These are phyloP conservation scores for Chlamydomonas sp. DNA, from an alignment of 139 green algal species.

Conservation along the genomic window DNA sequence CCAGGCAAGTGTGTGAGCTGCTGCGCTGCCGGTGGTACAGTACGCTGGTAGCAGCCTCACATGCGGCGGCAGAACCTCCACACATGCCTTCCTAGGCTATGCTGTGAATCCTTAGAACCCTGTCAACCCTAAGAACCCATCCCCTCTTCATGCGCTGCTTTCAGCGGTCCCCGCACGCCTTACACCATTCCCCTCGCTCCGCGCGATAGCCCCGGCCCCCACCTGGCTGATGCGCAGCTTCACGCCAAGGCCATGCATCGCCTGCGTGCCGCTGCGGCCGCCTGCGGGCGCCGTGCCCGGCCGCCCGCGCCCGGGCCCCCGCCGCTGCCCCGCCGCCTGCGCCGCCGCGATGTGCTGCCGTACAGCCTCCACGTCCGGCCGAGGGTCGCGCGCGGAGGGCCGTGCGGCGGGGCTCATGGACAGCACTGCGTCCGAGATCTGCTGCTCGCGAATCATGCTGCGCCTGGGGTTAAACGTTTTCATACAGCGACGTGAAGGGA, in stretches of 20 bases:
- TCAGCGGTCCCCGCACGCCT: neutral
- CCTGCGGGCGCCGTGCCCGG: neutral
- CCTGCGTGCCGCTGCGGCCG: neutral
- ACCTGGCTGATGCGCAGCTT: neutral
- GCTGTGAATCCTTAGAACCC: neutral
- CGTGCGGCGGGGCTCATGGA: neutral
- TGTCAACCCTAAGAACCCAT: neutral
- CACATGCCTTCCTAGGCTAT: no score
- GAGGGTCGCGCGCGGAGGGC: slow-evolving; percentile 5
- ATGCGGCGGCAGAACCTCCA: no score
- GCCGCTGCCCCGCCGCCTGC: neutral
- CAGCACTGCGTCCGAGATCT: neutral
- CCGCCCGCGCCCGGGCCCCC: neutral
- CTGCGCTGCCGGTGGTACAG: no score
- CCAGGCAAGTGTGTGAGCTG: no score
- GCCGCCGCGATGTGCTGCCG: neutral
- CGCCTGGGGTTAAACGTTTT: neutral
- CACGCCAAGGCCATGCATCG: neutral
- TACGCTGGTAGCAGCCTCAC: no score
- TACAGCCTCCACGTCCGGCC: neutral
- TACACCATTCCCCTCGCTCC: neutral
- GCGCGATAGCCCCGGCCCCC: neutral
- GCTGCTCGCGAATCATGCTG: slow-evolving; percentile 33
- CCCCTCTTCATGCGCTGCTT: neutral
- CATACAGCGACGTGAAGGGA: no score